Base-by-base conservation (phyloP, 495 filamentous ascomycete species). In the Trichoderma reesei region DNA sequence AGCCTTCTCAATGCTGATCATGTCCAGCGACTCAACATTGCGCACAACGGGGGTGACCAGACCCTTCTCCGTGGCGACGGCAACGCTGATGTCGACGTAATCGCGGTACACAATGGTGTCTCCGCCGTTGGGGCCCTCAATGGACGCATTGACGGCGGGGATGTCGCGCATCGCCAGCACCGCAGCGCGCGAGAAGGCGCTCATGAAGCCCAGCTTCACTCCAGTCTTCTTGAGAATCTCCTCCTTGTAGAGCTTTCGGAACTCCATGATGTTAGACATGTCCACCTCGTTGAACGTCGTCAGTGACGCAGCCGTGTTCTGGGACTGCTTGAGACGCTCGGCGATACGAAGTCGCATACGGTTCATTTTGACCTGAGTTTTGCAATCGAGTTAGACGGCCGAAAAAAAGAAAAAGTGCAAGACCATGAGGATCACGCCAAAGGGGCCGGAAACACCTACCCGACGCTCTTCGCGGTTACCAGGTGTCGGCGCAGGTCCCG, bases 281-380 rank as follows among this genome's bases (percentile, higher is more conserved):
- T 99, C 95, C 60, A 99, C 94, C 75, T 99, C 94, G 75, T 99
- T 96, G 82, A 99, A 99, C 18, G 94, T 99, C 18, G 94, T 98
- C 61, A 99, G 79, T 16, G 94, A 96, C 41, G 94, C 94, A 62
- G 95, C 94, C 5, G 94, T 97, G 79, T 99, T 98, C 78, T 99
- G 94, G 16, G 93, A 97, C 72, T 98, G 94, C 84, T 98, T 98
- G 61, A 98, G 83, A 67, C 94, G 92, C 80, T 98, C 94, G 26
- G 94, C 90, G 67, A 98, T 98, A 26, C 94, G 86, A 54, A 98
- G 84, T 61, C 94, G 91, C 95, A 98, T 98, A 62, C 95, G 90
- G 80, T 98, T 98, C 94, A 98, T 98, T 82, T 98, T 98, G 68
- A 97, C 92, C 90, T 93, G 68, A 48, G 61, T 41, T 16, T 41